Evolutionary conservation across 2,329 filamentous ascomycete genomes (phyloP).

Genomic region (Rosellinia necatrix): DNA sequence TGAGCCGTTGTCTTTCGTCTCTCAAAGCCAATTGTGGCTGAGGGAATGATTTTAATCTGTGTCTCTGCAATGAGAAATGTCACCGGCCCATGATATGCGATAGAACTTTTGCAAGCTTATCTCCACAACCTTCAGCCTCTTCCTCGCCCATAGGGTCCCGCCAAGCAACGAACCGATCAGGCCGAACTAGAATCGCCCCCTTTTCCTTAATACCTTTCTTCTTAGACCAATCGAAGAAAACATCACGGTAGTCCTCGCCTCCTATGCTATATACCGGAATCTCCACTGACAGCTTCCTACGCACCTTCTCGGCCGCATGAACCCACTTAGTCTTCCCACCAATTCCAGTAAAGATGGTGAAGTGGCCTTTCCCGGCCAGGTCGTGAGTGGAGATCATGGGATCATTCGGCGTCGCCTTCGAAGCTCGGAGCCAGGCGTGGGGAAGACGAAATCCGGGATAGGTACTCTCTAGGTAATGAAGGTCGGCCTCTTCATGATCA

Average conservation of each 20-base stretch:
- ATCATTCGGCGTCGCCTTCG: constrained; percentile 14
- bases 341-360: constrained; percentile 22
- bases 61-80: no score
- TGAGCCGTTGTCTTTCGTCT: no score
- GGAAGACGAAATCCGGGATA: constrained; percentile 25
- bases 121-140: neutral
- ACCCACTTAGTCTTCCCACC: constrained; percentile 21
- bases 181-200: constrained; percentile 20
- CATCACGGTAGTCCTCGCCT: constrained; percentile 21
- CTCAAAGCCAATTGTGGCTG: no score
- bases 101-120: constrained; percentile 11
- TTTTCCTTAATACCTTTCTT: constrained; percentile 11
- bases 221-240: constrained; percentile 22
- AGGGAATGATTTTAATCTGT: no score
- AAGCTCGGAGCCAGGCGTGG: constrained; percentile 23
- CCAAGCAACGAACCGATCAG: constrained; percentile 25
- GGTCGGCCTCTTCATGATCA: constrained; percentile 6
- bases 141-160: neutral
- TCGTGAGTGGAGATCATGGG: constrained; percentile 27
- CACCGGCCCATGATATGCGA: constrained; percentile 13
- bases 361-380: constrained; percentile 20
- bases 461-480: constrained; percentile 24
- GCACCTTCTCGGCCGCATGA: constrained; percentile 7
- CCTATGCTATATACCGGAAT: constrained; percentile 25
- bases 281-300: constrained; percentile 3